These are phyloP conservation scores for Trichoderma endophyticum DNA, from an alignment of 2,329 filamentous ascomycete species.

Conservation along the genomic window DNA sequence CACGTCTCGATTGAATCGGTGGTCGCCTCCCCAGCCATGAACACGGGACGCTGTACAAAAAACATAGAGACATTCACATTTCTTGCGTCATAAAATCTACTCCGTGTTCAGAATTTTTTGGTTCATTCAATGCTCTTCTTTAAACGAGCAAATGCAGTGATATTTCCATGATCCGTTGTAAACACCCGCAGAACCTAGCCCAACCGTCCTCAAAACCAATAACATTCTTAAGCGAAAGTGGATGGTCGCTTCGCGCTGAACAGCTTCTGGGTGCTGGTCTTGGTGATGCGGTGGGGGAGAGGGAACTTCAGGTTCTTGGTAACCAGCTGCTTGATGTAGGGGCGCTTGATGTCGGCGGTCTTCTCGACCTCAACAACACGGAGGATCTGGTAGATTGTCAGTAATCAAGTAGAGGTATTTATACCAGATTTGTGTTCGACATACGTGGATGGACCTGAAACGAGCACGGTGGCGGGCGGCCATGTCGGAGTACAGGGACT, in stretches of 20 bases:
- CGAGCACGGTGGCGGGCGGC: conserved; percentile 93
- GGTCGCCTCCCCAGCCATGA: background rate
- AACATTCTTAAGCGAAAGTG: conserved; percentile 88
- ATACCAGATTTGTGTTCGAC: conserved; percentile 37
- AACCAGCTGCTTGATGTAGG: conserved; percentile 99
- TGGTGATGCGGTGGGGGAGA: conserved; percentile 91
- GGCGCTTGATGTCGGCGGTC: conserved; percentile 89
- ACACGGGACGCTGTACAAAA: background rate
- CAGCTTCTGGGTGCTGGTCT: conserved; percentile 80
- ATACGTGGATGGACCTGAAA: conserved; percentile 97
- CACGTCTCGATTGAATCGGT: background rate
- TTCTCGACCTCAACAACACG: conserved; percentile 98
- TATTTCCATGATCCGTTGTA: conserved; percentile 59
- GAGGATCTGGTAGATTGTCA: conserved; percentile 66
- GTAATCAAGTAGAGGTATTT: background rate
- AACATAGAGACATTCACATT: conserved; percentile 17
- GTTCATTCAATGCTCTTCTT: conserved; percentile 46
- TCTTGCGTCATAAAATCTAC: conserved; percentile 15
- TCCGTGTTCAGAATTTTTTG: conserved; percentile 28
- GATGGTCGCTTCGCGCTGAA: conserved; percentile 91
- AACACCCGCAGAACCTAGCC: conserved; percentile 59
- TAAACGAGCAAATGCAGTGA: conserved; percentile 55
- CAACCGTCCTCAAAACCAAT: conserved; percentile 49
- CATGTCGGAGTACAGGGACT: conserved; percentile 99
- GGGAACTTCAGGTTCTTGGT: conserved; percentile 96